Percentiles rank a stretch among this genome's conserved stretches.
phyloP scores from a whole-genome alignment of 1,284 basidiomycete genomes.

The Anthracocystis panici-leucophaei region DNA sequence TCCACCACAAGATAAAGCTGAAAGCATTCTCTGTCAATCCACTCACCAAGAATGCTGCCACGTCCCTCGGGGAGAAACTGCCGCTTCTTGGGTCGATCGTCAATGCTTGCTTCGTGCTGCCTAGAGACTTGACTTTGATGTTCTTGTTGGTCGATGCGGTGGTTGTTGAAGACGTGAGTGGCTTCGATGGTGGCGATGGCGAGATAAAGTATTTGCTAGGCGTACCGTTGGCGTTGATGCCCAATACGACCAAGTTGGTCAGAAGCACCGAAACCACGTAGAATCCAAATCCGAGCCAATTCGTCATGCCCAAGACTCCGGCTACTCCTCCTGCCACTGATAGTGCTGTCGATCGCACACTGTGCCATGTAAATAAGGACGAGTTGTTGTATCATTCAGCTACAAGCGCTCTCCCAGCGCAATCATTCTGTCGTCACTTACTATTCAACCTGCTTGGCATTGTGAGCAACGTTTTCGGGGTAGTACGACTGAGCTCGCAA shows the following conservation, averaged over 20 bases:
- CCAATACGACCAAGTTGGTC: constrained; percentile 54
- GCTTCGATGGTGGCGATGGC: constrained; percentile 30
- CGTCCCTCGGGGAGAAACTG: constrained; percentile 25
- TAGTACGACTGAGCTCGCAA: constrained; percentile 56
- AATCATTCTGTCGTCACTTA: constrained; percentile 26
- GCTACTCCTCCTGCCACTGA: constrained; percentile 60
- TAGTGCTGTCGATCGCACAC: constrained; percentile 62
- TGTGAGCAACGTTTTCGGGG: constrained; percentile 60
- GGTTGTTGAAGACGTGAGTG: constrained; percentile 1
- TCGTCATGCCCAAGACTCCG: constrained; percentile 65
- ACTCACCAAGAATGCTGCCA: constrained; percentile 27
- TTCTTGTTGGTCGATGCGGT: background rate
- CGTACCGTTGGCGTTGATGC: constrained; percentile 44
- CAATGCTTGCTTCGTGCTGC: background rate
- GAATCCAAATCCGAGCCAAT: constrained; percentile 64
- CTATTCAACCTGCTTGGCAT: constrained; percentile 63
- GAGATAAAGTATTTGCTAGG: constrained; percentile 54
- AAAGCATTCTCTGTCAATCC: constrained; percentile 61
- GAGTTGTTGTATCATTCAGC: background rate
- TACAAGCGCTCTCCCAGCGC: background rate
- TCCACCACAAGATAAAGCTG: constrained; percentile 68
- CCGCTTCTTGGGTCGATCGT: constrained; percentile 36
- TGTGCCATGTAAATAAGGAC: constrained; percentile 6
- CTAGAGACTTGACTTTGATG: constrained; percentile 11
- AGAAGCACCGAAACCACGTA: constrained; percentile 56